A percentile compares a stretch with the other conserved stretches of the same genome.
These are phyloP conservation scores for Emergomyces orientalis DNA, from an alignment of 2,329 filamentous ascomycete genomes.

Conservation along the genomic window DNA sequence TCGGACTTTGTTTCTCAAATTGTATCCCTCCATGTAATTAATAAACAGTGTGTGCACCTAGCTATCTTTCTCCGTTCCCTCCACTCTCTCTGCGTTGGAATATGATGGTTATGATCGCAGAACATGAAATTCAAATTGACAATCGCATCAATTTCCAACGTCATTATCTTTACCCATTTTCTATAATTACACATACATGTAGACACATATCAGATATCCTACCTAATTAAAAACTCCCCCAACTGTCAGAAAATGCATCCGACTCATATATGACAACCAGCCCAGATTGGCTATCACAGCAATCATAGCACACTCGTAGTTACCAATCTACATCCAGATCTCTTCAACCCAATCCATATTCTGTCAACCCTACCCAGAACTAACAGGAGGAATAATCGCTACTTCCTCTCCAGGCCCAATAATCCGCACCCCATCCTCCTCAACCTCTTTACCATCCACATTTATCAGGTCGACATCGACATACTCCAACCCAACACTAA, in stretches of 20 bases:
- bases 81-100: neutral
- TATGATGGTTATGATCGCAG: neutral
- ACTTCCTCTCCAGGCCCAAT: slow-evolving; percentile 36
- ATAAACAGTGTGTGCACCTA: neutral
- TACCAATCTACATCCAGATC: neutral
- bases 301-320: neutral
- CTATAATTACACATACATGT: neutral
- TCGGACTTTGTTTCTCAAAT: neutral
- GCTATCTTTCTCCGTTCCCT: too few relatives aligned
- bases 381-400: slow-evolving; percentile 41
- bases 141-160: neutral
- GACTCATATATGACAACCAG: neutral
- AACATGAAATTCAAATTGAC: neutral
- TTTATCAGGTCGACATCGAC: slow-evolving; percentile 29
- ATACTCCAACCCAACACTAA: slow-evolving; percentile 38
- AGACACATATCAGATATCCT: neutral
- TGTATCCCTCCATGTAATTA: neutral
- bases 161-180: neutral
- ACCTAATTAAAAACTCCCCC: neutral
- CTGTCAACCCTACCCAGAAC: slow-evolving; percentile 31
- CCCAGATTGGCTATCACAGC: neutral
- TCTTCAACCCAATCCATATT: neutral
- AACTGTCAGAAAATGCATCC: neutral
- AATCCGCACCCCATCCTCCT: slow-evolving; percentile 15
- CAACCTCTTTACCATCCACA: slow-evolving; percentile 16